Conservation (phyloP, 2,329 filamentous ascomycete species). For the Colletotrichum tabaci region DNA sequence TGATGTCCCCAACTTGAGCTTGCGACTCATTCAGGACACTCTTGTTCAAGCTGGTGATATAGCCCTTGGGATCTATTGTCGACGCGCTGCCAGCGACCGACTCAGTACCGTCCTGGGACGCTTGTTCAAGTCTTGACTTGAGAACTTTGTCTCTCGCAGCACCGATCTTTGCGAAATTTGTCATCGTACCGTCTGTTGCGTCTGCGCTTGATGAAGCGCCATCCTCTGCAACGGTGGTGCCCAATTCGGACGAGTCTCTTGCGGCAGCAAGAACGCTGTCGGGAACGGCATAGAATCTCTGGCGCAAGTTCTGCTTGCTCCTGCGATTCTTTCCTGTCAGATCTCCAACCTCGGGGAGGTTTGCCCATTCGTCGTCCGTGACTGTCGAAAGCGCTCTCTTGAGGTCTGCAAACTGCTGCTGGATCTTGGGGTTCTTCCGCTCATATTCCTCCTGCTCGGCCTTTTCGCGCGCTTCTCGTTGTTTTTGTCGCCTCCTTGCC, state of each 20-base stretch:
- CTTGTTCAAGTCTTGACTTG: slow-evolving; percentile 93
- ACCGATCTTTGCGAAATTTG: slow-evolving; percentile 97
- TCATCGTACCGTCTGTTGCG: slow-evolving; percentile 88
- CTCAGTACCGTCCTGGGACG: slow-evolving; percentile 79
- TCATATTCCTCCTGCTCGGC: slow-evolving; percentile 96
- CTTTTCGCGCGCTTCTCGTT: slow-evolving; percentile 95
- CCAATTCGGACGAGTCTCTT: slow-evolving; percentile 83
- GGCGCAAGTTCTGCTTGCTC: slow-evolving; percentile 84
- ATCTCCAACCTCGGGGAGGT: slow-evolving; percentile 94
- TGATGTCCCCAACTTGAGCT: slow-evolving; percentile 92
- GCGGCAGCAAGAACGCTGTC: slow-evolving; percentile 95
- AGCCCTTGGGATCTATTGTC: slow-evolving; percentile 94
- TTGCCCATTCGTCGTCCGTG: slow-evolving; percentile 96
- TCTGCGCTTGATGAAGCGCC: slow-evolving; percentile 66
- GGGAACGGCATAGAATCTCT: slow-evolving; percentile 95
- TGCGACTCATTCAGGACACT: slow-evolving; percentile 85
- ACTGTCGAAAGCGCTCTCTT: slow-evolving; percentile 92
- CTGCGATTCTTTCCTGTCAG: slow-evolving; percentile 94
- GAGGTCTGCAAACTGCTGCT: slow-evolving; percentile 96
- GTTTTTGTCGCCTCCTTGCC: slow-evolving; percentile 87
- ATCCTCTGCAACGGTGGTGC: slow-evolving; percentile 90
- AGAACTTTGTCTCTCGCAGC: slow-evolving; percentile 96
- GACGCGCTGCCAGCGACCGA: slow-evolving; percentile 85
- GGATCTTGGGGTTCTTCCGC: slow-evolving; percentile 96
- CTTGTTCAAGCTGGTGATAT: slow-evolving; percentile 91